These are phyloP conservation scores for Phytophthora podocarpi DNA, from an alignment of 352 stramenopile genomes.

Conservation along the genomic window DNA sequence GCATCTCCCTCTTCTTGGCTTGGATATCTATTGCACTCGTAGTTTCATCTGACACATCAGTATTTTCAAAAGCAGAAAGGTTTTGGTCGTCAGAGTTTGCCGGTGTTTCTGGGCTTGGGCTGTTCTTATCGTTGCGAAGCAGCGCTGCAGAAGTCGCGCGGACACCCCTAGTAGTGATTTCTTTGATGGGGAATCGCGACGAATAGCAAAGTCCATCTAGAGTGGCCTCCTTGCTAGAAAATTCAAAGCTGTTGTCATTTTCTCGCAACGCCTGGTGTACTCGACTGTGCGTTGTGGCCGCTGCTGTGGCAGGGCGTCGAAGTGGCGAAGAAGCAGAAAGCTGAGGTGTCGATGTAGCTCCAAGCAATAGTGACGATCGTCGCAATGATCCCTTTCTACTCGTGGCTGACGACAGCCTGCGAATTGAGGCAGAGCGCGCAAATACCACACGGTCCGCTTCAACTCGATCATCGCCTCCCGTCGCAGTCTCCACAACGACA, in stretches of 20 bases:
- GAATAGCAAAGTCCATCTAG: conserved; percentile 62
- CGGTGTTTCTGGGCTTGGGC: not conserved
- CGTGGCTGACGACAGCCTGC: conserved; percentile 31
- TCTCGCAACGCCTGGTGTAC: conserved; percentile 61
- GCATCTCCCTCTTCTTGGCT: conserved; percentile 26
- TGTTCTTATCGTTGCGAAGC: conserved; percentile 11
- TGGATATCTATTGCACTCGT: conserved; percentile 15
- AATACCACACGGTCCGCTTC: conserved; percentile 45
- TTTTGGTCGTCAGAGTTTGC: conserved; percentile 5
- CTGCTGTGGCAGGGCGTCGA: conserved; percentile 52
- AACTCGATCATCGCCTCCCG: conserved; percentile 26
- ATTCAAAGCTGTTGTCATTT: conserved; percentile 62
- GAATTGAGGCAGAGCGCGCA: conserved; percentile 44
- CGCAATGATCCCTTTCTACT: conserved; percentile 16
- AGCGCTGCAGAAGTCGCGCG: conserved; percentile 24
- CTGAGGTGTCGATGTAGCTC: conserved; percentile 8
- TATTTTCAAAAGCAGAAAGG: not conserved
- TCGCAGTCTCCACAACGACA: conserved; percentile 3
- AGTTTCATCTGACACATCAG: not conserved
- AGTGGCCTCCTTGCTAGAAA: conserved; percentile 49
- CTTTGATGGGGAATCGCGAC: conserved; percentile 57
- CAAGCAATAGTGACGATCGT: conserved; percentile 6
- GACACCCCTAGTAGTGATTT: conserved; percentile 12
- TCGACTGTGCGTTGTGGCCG: conserved; percentile 51
- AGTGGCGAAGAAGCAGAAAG: conserved; percentile 19